phyloP scores from a whole-genome alignment of 176 grass and related monocot species.

The Avena insularis region DNA sequence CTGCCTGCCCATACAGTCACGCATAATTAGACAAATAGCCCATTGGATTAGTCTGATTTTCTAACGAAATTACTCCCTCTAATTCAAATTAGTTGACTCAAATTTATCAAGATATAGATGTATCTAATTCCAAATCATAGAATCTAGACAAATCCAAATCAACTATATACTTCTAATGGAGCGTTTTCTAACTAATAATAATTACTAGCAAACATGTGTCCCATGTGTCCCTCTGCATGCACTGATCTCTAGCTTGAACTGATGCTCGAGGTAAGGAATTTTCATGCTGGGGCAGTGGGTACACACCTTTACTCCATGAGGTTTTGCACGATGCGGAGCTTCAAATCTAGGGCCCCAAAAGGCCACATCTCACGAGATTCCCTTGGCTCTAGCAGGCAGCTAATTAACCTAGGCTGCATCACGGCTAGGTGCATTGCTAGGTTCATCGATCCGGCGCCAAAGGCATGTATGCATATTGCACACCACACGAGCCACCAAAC shows the following conservation, averaged over 20 bases:
- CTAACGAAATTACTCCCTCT: not conserved
- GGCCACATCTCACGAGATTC: constrained; percentile 24
- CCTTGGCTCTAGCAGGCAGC: not conserved
- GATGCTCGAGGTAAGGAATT: constrained; percentile 48
- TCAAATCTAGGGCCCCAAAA: not conserved
- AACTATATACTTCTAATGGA: not conserved
- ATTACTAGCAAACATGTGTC: not conserved
- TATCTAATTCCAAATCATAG: too few species aligned
- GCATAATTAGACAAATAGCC: constrained; percentile 26
- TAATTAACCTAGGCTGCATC: constrained; percentile 59
- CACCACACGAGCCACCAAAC: not conserved
- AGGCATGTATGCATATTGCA: not conserved
- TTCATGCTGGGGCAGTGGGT: not conserved
- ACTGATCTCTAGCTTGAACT: not conserved
- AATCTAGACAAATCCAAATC: too few species aligned
- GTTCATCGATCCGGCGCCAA: constrained; percentile 15
- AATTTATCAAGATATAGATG: too few species aligned
- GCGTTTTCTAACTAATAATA: not conserved
- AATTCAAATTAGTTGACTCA: too few species aligned
- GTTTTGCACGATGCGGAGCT: constrained; percentile 41
- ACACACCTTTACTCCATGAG: not conserved
- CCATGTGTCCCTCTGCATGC: too few species aligned
- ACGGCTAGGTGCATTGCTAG: constrained; percentile 56
- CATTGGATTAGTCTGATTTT: constrained; percentile 34
- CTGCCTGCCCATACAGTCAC: constrained; percentile 42